These are phyloP conservation scores for Trichoderma gracile DNA, from an alignment of 2,329 filamentous ascomycete genomes.

Conservation along the genomic window DNA sequence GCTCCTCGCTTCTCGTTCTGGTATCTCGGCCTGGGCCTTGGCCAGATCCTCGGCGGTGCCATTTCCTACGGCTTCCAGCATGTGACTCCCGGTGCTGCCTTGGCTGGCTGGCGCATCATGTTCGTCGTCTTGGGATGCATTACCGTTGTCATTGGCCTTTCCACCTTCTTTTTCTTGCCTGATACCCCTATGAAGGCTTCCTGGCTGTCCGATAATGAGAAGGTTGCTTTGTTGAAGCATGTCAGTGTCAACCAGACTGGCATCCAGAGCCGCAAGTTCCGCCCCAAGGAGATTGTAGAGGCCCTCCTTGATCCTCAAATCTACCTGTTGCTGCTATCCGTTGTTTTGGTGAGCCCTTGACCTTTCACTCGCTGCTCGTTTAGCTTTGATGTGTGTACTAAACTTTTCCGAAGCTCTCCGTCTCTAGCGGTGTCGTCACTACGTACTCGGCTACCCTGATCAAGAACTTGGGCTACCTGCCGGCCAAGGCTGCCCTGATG, in stretches of 20 bases:
- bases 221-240: constrained; percentile 52
- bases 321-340: constrained; percentile 51
- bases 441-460: constrained; percentile 58
- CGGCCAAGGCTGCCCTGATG: constrained; percentile 51
- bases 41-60: constrained; percentile 63
- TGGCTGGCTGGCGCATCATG: constrained; percentile 68
- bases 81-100: constrained; percentile 51
- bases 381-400: not conserved
- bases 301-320: constrained; percentile 54
- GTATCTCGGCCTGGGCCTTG: constrained; percentile 61
- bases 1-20: constrained; percentile 61
- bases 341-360: constrained; percentile 45
- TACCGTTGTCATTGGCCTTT: constrained; percentile 39
- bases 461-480: constrained; percentile 47
- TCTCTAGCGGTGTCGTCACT: constrained; percentile 56
- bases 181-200: constrained; percentile 51
- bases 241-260: constrained; percentile 61
- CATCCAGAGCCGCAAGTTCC: constrained; percentile 56
- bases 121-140: constrained; percentile 67
- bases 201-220: constrained; percentile 50
- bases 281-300: constrained; percentile 53
- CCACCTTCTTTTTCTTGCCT: constrained; percentile 39
- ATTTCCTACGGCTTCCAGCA: constrained; percentile 64
- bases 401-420: constrained; percentile 42
- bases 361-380: not conserved